These are phyloP conservation scores for Cadophora sp. DNA, from an alignment of 2,329 filamentous ascomycete species.

Conservation along the genomic window DNA sequence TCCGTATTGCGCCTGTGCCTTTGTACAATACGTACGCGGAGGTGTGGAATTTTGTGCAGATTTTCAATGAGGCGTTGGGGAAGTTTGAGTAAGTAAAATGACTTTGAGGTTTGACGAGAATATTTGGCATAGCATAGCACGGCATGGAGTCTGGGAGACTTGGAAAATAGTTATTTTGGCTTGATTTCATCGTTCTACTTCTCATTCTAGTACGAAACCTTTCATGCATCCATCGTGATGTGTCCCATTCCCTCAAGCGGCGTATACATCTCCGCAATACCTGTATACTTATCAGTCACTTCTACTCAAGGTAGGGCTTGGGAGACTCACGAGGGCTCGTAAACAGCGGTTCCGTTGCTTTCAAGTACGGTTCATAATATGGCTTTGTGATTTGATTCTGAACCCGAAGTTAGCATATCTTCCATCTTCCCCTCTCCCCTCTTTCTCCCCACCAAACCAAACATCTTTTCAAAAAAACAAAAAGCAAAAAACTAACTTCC, in stretches of 20 bases:
- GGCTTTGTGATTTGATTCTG: slow-evolving; percentile 23
- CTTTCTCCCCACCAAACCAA: neutral
- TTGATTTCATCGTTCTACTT: neutral
- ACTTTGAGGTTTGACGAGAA: neutral
- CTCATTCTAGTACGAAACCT: too few species aligned
- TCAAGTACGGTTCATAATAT: slow-evolving; percentile 26
- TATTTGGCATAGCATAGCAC: neutral
- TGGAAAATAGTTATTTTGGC: neutral
- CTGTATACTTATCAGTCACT: neutral
- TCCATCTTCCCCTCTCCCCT: neutral
- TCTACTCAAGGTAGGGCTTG: neutral
- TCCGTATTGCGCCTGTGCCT: slow-evolving; percentile 82
- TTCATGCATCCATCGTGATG: slow-evolving; percentile 8
- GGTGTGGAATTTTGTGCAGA: slow-evolving; percentile 63
- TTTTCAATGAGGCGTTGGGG: slow-evolving; percentile 50
- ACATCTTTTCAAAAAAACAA: neutral
- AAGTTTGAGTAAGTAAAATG: slow-evolving; percentile 25
- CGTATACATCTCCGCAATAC: slow-evolving; percentile 14
- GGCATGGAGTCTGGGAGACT: neutral
- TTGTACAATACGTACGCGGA: slow-evolving; percentile 84
- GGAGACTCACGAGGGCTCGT: slow-evolving; percentile 17
- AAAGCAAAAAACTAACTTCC: slow-evolving; percentile 11
- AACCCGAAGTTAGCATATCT: neutral
- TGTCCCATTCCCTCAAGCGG: slow-evolving; percentile 16
- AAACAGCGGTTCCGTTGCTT: slow-evolving; percentile 23